Percentiles rank a stretch among this genome's conserved stretches.
These are phyloP conservation scores for Starmerella stigmatis DNA, from an alignment of 805 yeast genomes.

Conservation along the genomic window DNA sequence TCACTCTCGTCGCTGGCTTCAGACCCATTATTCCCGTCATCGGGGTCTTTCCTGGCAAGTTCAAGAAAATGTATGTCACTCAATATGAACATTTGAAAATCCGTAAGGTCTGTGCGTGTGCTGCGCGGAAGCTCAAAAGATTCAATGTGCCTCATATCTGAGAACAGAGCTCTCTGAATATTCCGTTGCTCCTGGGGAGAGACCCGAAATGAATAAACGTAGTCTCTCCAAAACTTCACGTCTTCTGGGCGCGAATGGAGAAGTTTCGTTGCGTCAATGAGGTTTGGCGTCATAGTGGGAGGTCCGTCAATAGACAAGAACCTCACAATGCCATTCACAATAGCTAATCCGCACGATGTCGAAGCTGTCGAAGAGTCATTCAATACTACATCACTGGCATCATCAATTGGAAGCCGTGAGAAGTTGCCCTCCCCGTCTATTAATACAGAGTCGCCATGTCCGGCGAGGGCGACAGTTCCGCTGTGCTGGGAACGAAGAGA, in stretches of 20 bases:
- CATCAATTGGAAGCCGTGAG: not conserved
- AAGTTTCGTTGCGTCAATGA: not conserved
- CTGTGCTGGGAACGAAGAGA: not conserved
- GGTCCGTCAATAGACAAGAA: not conserved
- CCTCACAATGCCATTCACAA: not conserved
- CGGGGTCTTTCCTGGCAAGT: not conserved
- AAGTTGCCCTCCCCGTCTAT: not conserved
- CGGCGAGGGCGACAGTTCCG: not conserved
- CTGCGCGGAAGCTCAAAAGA: not conserved
- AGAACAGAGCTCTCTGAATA: not conserved
- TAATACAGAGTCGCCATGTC: not conserved
- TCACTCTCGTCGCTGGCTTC: not conserved
- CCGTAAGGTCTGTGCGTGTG: not conserved
- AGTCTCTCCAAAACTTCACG: not conserved
- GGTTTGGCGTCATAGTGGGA: not conserved
- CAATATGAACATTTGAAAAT: slow-evolving; percentile 1
- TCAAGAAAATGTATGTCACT: slow-evolving; percentile 1
- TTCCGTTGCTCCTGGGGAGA: not conserved
- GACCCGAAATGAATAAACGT: not conserved
- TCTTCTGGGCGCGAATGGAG: not conserved
- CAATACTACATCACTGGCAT: not conserved
- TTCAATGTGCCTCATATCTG: not conserved
- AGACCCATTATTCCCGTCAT: not conserved
- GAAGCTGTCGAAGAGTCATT: not conserved
- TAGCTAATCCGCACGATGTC: too few relatives aligned